Percentiles rank a stretch among this genome's conserved stretches.
These are phyloP conservation scores for Collariella sp. DNA, from an alignment of 495 filamentous ascomycete species.

Conservation along the genomic window DNA sequence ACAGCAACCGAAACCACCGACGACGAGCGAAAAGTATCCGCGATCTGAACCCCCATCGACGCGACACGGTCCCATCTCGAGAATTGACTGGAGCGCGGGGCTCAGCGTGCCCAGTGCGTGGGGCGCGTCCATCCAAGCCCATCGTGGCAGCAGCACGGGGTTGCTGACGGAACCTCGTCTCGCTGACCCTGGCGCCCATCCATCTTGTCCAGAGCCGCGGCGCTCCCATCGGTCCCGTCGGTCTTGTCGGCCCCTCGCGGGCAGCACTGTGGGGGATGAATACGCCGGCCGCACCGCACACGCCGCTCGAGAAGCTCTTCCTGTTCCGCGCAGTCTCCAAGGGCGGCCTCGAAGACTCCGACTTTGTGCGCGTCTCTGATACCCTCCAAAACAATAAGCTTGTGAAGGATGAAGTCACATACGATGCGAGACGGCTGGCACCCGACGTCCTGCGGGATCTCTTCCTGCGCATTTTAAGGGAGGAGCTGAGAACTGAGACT, in stretches of 20 bases:
- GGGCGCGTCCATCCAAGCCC: neutral
- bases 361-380: slow-evolving; percentile 66
- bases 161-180: neutral
- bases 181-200: slow-evolving; percentile 45
- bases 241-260: no score
- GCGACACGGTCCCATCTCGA: neutral
- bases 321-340: slow-evolving; percentile 76
- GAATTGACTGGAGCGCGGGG: slow-evolving; percentile 13
- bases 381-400: slow-evolving; percentile 60
- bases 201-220: slow-evolving; percentile 40
- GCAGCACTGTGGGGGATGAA: slow-evolving; percentile 49
- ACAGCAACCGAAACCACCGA: neutral
- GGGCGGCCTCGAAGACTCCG: slow-evolving; percentile 53
- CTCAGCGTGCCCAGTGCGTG: slow-evolving; percentile 23
- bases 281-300: slow-evolving; percentile 47
- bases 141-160: neutral
- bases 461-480: slow-evolving; percentile 65
- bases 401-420: slow-evolving; percentile 57
- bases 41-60: neutral
- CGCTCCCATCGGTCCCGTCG: slow-evolving; percentile 50
- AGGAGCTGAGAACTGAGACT: slow-evolving; percentile 49
- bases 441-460: slow-evolving; percentile 70
- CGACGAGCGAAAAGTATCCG: neutral
- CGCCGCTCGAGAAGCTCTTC: slow-evolving; percentile 78
- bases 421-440: slow-evolving; percentile 62